Evolutionary conservation across 768 basidiomycete species (phyloP), one percentile per base, ranked within the genome.

Genomic region (Podaxis sp.): DNA sequence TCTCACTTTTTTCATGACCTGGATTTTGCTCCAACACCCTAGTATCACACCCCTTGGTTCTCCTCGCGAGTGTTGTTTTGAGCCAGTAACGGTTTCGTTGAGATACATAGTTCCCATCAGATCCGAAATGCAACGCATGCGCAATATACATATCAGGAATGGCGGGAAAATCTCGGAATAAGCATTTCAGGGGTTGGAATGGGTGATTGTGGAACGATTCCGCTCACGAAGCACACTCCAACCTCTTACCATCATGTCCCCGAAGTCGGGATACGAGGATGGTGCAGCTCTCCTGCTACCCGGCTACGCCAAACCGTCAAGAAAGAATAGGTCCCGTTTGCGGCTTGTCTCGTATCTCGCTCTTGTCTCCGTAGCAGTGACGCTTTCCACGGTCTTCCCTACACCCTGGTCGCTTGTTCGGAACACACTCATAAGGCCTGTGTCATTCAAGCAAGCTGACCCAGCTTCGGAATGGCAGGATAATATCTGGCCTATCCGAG

Each of bases 401-500:
- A 70, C 74, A 2, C 72, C 76, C 11, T 75, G 74, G 76, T 73
- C 76, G 1, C 46, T 73, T 52, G 59, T 73, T 49, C 65, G 47
- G 59, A 64, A 70, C 49, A 66, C 64, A 27, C 66, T 67, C 33
- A 64, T 65, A 15, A 70, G 72, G 4, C 61, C 68, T 4, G 17
- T 64, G 19, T 51, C 64, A 54, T 9, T 63, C 61, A 57, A 57
- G 53, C n/a, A 64, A 33, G 61, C 55, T 8, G 76, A 79, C 61
- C 74, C 77, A 1, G 75, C 75, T 0, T 68, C 70, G 11, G 75
- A 79, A 68, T 82, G 79, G 79, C 60, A 77, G 62, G 81, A 82
- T 68, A 71, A 90, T 63, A 68, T 85, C 27, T 91, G 84, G 77
- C 89, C 89, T 22, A 72, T 88, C 25, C 87, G 87, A 37, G 74